Evolutionary conservation across 2,329 filamentous ascomycete genomes (phyloP), one percentile per base, ranked within the genome.

Genomic region (Dactylonectria macrodidyma): DNA sequence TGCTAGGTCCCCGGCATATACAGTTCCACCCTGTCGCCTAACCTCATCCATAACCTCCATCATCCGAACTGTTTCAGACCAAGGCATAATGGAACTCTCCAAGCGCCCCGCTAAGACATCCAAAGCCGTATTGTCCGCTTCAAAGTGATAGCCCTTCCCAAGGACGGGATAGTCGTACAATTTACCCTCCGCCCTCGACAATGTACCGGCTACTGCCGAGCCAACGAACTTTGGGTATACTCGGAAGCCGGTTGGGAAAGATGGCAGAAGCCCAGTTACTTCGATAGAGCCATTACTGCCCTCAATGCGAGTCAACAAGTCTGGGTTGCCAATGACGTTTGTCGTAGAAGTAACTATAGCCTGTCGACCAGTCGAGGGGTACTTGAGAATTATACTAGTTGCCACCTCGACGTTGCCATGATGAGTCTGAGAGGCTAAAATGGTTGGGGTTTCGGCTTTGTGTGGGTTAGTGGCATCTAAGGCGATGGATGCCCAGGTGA

Each of bases 311-410:
- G 79, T 81, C 52, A 84, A 81, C 3, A 69, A 70, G 3, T 68
- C 46, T 0, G 70, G 67, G 1, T 69, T 75, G 12, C 19, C 22
- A 48, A 73, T 76, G 55, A 73, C 70, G 8, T 74, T 69, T 8
- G 79, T 78, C 5, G 82, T 80, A 1, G 80, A 82, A 0, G 81
- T 85, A 16, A 83, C 69, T 9, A 86, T 78, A 1, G 80, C 84
- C 63, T 86, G 79, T 1, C 80, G 78, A 0, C 79, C 81, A 2
- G 76, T 75, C 46, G 22, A 12, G 0, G 79, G 72, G 52, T 84
- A 85, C 2, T 79, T 78, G 0, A 86, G 73, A 2, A 86, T 74
- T 1, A 82, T 76, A 10, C 78, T 80, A 0, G 81, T 83, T 1
- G 74, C 71, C 0, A 77, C 72, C 46, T 83, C 81, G 14, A 83